Evolutionary conservation across 2,329 filamentous ascomycete species (phyloP).

Genomic region (Neocucurbitaria cava): DNA sequence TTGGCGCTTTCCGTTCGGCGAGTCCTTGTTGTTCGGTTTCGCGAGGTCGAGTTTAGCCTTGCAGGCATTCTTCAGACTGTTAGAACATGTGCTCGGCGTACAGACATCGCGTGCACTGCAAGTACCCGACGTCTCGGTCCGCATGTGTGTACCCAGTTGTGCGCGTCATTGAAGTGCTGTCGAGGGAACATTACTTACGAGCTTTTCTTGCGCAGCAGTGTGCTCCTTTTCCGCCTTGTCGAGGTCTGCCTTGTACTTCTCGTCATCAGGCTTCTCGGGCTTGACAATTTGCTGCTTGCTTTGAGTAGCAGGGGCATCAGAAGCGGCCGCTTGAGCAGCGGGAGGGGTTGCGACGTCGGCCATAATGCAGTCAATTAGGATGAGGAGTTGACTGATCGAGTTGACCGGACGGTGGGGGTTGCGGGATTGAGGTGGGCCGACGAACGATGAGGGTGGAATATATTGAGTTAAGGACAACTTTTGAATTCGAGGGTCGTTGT

Average conservation of each 20-base stretch:
- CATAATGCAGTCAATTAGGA: conserved; percentile 37
- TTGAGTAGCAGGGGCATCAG: conserved; percentile 40
- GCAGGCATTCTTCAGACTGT: conserved; percentile 72
- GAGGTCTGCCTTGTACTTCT: conserved; percentile 78
- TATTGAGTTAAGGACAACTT: conserved; percentile 24
- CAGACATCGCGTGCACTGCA: conserved; percentile 10
- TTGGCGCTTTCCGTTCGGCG: conserved; percentile 80
- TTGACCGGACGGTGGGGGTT: conserved; percentile 14
- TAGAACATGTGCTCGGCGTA: conserved; percentile 6
- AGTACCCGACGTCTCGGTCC: conserved; percentile 16
- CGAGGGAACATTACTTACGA: conserved; percentile 56
- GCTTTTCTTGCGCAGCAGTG: conserved; percentile 74
- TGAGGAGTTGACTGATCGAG: conserved; percentile 19
- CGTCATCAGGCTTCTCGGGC: conserved; percentile 88
- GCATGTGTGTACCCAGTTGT: conserved; percentile 2
- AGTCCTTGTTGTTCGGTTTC: conserved; percentile 81
- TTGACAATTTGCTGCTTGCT: conserved; percentile 57
- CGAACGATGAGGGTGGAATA: conserved; percentile 6
- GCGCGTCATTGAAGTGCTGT: background rate
- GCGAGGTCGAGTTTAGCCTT: conserved; percentile 88
- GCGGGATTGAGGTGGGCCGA: conserved; percentile 8
- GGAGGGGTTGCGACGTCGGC: conserved; percentile 49
- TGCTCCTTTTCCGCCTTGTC: conserved; percentile 87
- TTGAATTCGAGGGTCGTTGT: conserved; percentile 31
- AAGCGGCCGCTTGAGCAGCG: conserved; percentile 42